Conservation (phyloP, 1,284 basidiomycete species). For the Rhodotorula glutinis region DNA sequence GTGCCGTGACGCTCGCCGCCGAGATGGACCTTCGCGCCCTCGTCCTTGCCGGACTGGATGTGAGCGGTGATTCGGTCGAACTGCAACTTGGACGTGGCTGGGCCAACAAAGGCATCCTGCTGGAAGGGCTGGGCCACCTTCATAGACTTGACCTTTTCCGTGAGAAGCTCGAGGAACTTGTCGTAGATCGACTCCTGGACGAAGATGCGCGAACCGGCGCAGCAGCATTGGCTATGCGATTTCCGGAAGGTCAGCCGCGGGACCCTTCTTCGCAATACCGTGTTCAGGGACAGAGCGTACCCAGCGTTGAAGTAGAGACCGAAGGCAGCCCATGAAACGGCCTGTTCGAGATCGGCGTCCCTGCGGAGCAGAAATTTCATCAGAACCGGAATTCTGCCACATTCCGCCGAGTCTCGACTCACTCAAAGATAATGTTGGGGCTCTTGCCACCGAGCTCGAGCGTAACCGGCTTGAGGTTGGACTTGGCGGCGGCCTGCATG, state of each 20-base stretch:
- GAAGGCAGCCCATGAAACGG: constrained; percentile 69
- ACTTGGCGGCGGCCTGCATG: constrained; percentile 75
- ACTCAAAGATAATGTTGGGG: constrained; percentile 26
- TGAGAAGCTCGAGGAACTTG: constrained; percentile 61
- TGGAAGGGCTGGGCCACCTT: constrained; percentile 79
- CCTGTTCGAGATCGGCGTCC: constrained; percentile 63
- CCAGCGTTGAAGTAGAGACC: constrained; percentile 16
- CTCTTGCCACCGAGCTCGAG: constrained; percentile 92
- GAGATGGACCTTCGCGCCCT: constrained; percentile 74
- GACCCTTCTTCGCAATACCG: no score
- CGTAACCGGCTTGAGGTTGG: constrained; percentile 86
- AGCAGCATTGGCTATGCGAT: constrained; percentile 65
- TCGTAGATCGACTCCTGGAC: constrained; percentile 76
- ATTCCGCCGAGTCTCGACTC: neutral
- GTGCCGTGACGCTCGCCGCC: constrained; percentile 73
- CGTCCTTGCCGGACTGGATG: constrained; percentile 76
- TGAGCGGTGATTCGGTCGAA: constrained; percentile 74
- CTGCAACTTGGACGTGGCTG: constrained; percentile 70
- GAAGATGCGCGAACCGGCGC: constrained; percentile 79
- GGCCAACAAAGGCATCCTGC: constrained; percentile 69
- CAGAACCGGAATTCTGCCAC: neutral
- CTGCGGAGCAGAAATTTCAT: constrained; percentile 47
- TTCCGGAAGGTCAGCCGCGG: no score
- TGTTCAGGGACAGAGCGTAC: neutral
- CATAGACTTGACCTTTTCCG: constrained; percentile 56